These are phyloP conservation scores for Citrullus mucosospermus DNA, from an alignment of 306 rosid genomes.

Conservation along the genomic window DNA sequence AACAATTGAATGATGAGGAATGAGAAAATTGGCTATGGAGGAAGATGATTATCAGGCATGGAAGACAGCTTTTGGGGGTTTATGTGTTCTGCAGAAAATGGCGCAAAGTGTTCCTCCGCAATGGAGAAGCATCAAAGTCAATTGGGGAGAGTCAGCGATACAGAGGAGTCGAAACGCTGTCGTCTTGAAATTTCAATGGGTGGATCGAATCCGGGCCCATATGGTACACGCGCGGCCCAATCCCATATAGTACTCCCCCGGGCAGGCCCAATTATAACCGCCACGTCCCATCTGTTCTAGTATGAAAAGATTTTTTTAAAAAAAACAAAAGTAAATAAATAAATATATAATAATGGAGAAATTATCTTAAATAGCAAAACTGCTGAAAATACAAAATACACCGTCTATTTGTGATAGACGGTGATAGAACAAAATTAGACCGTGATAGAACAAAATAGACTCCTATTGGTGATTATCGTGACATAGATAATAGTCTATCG, in stretches of 20 bases:
- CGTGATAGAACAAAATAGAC: too few relatives aligned
- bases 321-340: too few relatives aligned
- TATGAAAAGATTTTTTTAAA: too few relatives aligned
- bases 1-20: neutral
- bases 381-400: too few relatives aligned
- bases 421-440: too few relatives aligned
- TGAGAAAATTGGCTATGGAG: neutral
- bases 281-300: neutral
- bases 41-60: neutral
- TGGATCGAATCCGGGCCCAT: neutral
- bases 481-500: too few relatives aligned
- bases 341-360: too few relatives aligned
- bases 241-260: neutral
- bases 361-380: too few relatives aligned
- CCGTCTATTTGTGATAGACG: too few relatives aligned
- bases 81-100: constrained; percentile 8
- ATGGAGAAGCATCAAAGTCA: neutral
- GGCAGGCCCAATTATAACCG: neutral
- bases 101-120: neutral
- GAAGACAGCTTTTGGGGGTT: constrained; percentile 1
- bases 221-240: neutral
- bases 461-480: too few relatives aligned
- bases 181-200: neutral
- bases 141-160: neutral
- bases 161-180: neutral